A percentile compares a stretch with the other conserved stretches of the same genome.
phyloP scores from a whole-genome alignment of 805 yeast species.

The Metschnikowia koreensis region DNA sequence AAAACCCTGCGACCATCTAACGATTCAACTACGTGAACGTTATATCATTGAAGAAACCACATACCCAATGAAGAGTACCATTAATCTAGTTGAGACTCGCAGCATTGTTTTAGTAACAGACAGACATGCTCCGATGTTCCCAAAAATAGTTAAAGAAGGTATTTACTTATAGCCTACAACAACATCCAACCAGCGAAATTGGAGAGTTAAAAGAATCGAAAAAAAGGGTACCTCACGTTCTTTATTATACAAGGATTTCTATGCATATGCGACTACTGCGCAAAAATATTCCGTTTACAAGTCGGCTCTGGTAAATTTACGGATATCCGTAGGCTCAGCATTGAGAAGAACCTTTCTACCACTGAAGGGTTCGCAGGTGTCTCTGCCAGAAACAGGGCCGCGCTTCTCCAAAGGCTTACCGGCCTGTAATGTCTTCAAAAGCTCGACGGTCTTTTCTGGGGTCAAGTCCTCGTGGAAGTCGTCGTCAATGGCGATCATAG shows the following conservation, averaged over 20 bases:
- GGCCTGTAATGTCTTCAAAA: constrained; percentile 60
- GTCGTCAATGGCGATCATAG: constrained; percentile 83
- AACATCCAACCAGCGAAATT: too few relatives aligned
- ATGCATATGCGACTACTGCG: constrained; percentile 1
- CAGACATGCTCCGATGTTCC: too few relatives aligned
- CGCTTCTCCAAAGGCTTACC: constrained; percentile 56
- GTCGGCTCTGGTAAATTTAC: constrained; percentile 70
- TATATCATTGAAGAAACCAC: too few relatives aligned
- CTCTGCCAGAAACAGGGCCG: constrained; percentile 74
- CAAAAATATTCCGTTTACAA: constrained; percentile 35
- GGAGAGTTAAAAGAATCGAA: not conserved
- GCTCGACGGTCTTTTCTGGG: constrained; percentile 55
- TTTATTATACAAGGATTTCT: constrained; percentile 7
- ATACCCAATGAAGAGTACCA: too few relatives aligned
- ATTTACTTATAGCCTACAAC: too few relatives aligned
- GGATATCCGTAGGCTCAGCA: constrained; percentile 66
- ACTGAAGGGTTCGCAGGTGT: constrained; percentile 71
- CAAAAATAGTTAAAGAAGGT: too few relatives aligned
- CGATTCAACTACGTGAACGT: too few relatives aligned
- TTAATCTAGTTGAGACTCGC: too few relatives aligned
- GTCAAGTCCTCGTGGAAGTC: constrained; percentile 82
- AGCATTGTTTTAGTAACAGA: too few relatives aligned
- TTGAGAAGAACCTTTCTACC: constrained; percentile 63
- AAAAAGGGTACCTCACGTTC: not conserved
- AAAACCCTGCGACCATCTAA: too few relatives aligned